A percentile compares a stretch with the other conserved stretches of the same genome.
Evolutionary conservation across 1,139 yeast species (phyloP).

Genomic region (Taphrina flavorubra): DNA sequence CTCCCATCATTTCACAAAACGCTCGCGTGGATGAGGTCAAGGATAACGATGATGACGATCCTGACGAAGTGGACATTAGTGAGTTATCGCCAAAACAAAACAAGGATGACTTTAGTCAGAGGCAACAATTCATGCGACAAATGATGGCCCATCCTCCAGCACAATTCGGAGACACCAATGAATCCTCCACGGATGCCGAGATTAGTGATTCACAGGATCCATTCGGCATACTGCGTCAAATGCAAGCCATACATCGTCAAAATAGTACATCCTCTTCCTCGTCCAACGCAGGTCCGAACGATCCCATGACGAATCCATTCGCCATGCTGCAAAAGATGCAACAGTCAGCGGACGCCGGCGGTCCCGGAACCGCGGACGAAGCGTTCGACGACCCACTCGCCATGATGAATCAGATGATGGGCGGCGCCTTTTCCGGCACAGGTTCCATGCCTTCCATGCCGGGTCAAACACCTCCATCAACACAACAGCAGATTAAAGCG

Average conservation of each 20-base stretch:
- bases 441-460: not conserved
- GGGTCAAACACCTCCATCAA: not conserved
- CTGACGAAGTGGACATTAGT: constrained; percentile 29
- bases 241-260: constrained; percentile 8
- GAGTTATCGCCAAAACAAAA: not conserved
- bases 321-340: constrained; percentile 38
- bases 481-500: not conserved
- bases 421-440: not conserved
- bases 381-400: constrained; percentile 1
- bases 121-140: not conserved
- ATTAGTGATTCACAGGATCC: constrained; percentile 16
- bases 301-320: constrained; percentile 21
- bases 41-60: constrained; percentile 19
- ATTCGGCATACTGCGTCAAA: constrained; percentile 15
- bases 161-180: not conserved
- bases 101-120: not conserved
- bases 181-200: not conserved
- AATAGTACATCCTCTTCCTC: not conserved
- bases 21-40: constrained; percentile 6
- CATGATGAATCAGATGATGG: constrained; percentile 14
- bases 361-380: constrained; percentile 12
- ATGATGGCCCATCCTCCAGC: constrained; percentile 8
- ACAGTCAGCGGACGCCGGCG: constrained; percentile 17
- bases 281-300: not conserved
- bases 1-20: not conserved